A percentile compares a stretch with the other conserved stretches of the same genome.
Evolutionary conservation across 2,329 filamentous ascomycete species (phyloP).

Genomic region (Pseudocercospora macadamiae): DNA sequence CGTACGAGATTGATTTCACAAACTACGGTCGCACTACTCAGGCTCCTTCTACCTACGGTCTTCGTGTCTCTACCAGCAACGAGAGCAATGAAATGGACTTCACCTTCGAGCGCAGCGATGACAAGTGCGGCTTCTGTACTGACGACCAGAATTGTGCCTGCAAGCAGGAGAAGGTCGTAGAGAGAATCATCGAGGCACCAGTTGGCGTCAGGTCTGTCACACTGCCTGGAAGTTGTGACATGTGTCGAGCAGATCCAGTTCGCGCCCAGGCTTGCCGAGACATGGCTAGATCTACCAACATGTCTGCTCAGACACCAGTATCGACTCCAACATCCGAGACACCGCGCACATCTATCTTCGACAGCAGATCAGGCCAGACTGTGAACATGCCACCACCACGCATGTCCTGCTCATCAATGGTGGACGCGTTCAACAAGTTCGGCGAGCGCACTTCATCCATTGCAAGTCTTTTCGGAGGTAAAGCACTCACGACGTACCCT

Average conservation of each 20-base stretch:
- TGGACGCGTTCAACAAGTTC: conserved; percentile 29
- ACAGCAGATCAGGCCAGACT: conserved; percentile 12
- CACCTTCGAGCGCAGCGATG: conserved; percentile 21
- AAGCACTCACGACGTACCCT: conserved; percentile 24
- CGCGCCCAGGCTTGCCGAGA: conserved; percentile 33
- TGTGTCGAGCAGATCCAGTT: conserved; percentile 32
- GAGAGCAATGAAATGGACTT: conserved; percentile 29
- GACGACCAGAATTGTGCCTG: conserved; percentile 33
- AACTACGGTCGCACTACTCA: conserved; percentile 16
- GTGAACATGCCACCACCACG: conserved; percentile 20
- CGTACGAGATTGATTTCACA: conserved; percentile 32
- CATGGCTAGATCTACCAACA: conserved; percentile 23
- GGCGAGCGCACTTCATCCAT: conserved; percentile 28
- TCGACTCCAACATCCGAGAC: conserved; percentile 3
- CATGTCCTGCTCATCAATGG: conserved; percentile 27
- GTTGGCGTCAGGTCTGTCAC: conserved; percentile 13
- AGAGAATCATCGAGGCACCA: conserved; percentile 15
- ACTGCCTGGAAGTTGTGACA: conserved; percentile 35
- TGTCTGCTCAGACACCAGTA: conserved; percentile 7
- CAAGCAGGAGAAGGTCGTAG: conserved; percentile 20
- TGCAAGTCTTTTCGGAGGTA: conserved; percentile 25
- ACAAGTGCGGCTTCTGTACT: conserved; percentile 37
- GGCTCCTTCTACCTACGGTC: conserved; percentile 8
- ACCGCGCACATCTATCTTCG: background rate
- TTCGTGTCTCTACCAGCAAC: conserved; percentile 17